Base-by-base conservation (phyloP, 2,329 filamentous ascomycete genomes). In the Aspergillus piperis region DNA sequence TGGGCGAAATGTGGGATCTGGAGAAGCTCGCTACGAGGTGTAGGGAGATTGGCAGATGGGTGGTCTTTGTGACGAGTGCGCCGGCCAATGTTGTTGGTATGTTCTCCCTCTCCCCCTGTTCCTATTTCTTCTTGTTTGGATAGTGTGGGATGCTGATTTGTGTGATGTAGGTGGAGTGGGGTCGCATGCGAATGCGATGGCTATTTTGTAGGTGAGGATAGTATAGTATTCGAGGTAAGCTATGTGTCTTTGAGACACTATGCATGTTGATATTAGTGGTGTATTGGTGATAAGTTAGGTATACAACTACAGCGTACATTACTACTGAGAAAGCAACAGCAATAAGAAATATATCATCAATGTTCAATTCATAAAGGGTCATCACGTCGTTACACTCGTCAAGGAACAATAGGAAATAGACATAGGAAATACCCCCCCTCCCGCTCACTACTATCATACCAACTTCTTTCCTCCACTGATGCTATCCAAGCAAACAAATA, bases 1-100 rank as follows among this genome's bases (percentile, higher is more conserved):
- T 80, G 61, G 77, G 78, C 2, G 78, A 80, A 66, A 79, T 80
- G 77, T 77, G 77, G 71, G 73, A 80, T 73, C 65, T 80, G 61
- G 77, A 80, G 61, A 67, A 54, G 23, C 58, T 79, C 54, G 72
- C 73, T 19, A 58, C 56, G 48, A 68, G 72, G 57, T 78, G 76
- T 67, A 68, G 73, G 59, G 71, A 73, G 63, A 52, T 70, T 49
- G 72, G 72, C 13, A 71, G 72, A 59, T 80, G 73, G 71, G 71
- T 69, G 6, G 78, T 80, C 54, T 80, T 80, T 61, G 62, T 80
- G 64, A 77, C 75, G 3, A 79, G 77, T 70, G 71, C 76, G 21
- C 77, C 77, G 52, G 73, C 75, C 3, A 78, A 77, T 67, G 71
- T 77, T 61, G 71, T 71, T 60, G 76, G 77, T 75, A 68, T 61